Conservation (phyloP, 2,329 filamentous ascomycete genomes). For the Zymoseptoria crescenta region DNA sequence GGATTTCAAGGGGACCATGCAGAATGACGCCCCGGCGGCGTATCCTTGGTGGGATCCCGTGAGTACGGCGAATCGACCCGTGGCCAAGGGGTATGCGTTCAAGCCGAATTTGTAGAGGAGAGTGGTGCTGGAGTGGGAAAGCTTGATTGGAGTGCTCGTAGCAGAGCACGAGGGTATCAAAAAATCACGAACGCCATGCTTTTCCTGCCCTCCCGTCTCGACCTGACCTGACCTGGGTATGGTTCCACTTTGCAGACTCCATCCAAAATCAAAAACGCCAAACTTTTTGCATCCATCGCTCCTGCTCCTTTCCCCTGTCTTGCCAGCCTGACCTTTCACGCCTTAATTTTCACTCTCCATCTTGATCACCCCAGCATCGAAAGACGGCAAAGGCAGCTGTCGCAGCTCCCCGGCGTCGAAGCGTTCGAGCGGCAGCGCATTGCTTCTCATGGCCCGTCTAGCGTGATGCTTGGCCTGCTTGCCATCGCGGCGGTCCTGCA, state of each 20-base stretch:
- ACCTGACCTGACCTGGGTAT: background rate
- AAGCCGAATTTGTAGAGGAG: slow-evolving; percentile 22
- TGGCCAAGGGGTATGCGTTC: slow-evolving; percentile 23
- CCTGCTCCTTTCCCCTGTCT: background rate
- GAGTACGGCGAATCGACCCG: slow-evolving; percentile 37
- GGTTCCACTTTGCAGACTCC: background rate
- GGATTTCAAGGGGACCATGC: slow-evolving; percentile 53
- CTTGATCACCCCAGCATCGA: background rate
- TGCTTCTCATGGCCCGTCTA: background rate
- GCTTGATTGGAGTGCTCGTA: background rate
- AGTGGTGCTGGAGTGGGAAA: background rate
- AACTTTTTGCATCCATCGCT: background rate
- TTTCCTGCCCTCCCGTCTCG: background rate
- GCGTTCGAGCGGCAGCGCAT: background rate
- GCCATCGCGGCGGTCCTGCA: background rate
- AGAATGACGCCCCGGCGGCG: slow-evolving; percentile 49
- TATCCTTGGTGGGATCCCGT: slow-evolving; percentile 64
- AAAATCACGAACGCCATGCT: background rate
- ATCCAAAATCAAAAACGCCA: background rate
- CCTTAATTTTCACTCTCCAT: background rate
- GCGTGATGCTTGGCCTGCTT: background rate
- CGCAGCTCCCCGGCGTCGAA: background rate
- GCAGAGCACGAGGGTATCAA: background rate
- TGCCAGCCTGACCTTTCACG: background rate
- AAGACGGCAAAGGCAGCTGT: background rate